Conservation (phyloP, 305 asterid genomes). For the Petunia hybrid region DNA sequence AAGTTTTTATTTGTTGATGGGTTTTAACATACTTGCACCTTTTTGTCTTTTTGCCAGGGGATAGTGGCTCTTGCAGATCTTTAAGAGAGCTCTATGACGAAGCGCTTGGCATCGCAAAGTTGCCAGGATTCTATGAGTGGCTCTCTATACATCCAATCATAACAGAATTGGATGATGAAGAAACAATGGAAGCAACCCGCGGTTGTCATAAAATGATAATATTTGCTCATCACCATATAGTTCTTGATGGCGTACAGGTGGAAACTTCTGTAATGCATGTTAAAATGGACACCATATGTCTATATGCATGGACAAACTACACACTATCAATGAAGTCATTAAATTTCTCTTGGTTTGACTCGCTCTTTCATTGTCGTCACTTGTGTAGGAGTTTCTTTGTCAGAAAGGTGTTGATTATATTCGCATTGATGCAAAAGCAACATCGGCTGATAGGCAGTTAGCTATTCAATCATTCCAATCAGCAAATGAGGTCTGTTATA, state of each 20-base stretch:
- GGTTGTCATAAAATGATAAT: constrained; percentile 91
- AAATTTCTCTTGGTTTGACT: constrained; percentile 23
- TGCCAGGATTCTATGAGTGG: constrained; percentile 95
- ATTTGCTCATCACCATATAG: constrained; percentile 96
- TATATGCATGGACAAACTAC: constrained; percentile 21
- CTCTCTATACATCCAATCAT: constrained; percentile 86
- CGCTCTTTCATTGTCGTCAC: neutral
- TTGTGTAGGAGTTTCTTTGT: constrained; percentile 70
- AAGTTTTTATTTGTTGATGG: neutral
- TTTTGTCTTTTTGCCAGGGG: constrained; percentile 54
- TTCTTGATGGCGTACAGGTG: constrained; percentile 95
- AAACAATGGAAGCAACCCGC: constrained; percentile 54
- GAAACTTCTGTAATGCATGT: constrained; percentile 25
- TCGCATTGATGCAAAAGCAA: constrained; percentile 77
- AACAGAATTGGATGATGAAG: constrained; percentile 66
- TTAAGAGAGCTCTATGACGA: constrained; percentile 62
- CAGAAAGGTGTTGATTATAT: constrained; percentile 77
- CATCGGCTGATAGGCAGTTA: constrained; percentile 68
- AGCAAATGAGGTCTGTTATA: constrained; percentile 64
- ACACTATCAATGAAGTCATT: neutral
- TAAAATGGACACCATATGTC: constrained; percentile 18
- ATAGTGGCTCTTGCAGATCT: constrained; percentile 52
- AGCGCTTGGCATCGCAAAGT: constrained; percentile 86
- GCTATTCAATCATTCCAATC: constrained; percentile 83
- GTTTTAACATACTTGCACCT: constrained; percentile 23